Evolutionary conservation across 768 basidiomycete species (phyloP), one percentile per base, ranked within the genome.

Genomic region (Pilatotrama ljubarskyi): DNA sequence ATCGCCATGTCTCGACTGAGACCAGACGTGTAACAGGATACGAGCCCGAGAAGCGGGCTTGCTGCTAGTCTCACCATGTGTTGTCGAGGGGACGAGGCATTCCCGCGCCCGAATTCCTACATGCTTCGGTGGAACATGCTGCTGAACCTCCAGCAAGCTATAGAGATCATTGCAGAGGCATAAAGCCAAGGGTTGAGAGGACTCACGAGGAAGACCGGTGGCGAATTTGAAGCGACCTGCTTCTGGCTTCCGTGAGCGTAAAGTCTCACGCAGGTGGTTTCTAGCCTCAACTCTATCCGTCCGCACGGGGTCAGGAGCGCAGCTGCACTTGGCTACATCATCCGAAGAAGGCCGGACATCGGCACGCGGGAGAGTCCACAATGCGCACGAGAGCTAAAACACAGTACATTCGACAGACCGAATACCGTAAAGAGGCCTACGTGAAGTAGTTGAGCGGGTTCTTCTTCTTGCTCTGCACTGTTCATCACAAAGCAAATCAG

Each of bases 381-480:
- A 48, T 51, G 55, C 46, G 49, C 47, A 53, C 51, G 48, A 60
- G 40, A 52, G 59, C 49, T 49, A 46, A 47, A 51, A 44, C 24
- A 53, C 42, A 60, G 41, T 60, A 58, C 51, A 61, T 58, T 53
- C 59, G 47, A 51, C 51, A 53, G 55, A 20, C 50, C 35, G 48
- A 38, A 58, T 48, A 32, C 48, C 40, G 51, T 32, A 48, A 58
- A 5, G 32, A 43, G 46, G 24, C 7, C 78, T 89, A 94, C 49
- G 91, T 92, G 74, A 93, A 94, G 78, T 94, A 94, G 84, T 93
- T 87, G 71, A 98, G 86, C 70, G 93, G 88, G 71, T 98, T 98
- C 86, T 98, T 98, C 86, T 99, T 99, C 87, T 98, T 95, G 76
- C 93, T 93, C 84, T 98, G 96, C 57, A 98, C 89, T 98, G 75